Conservation (phyloP, 1,284 basidiomycete species). For the Apiotrichum veenhuisii region DNA sequence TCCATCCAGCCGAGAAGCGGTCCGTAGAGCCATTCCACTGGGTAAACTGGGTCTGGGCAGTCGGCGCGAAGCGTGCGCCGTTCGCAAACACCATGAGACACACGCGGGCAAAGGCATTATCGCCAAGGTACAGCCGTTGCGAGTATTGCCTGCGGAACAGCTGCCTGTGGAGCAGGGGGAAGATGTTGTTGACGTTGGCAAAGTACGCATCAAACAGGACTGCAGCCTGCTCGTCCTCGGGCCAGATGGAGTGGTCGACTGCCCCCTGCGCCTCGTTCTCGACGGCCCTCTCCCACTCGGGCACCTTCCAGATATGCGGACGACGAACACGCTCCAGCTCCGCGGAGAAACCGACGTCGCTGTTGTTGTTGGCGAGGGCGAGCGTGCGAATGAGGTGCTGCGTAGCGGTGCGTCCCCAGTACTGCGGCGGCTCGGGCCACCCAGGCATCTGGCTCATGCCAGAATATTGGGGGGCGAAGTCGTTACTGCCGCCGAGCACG, state of each 20-base stretch:
- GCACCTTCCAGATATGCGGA: conserved; percentile 38
- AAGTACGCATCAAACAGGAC: conserved; percentile 69
- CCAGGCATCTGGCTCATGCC: conserved; percentile 11
- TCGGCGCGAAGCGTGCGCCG: conserved; percentile 57
- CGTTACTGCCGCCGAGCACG: too few species aligned
- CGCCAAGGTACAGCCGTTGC: conserved; percentile 58
- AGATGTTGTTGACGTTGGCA: conserved; percentile 56
- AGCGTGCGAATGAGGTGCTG: conserved; percentile 62
- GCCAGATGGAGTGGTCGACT: conserved; percentile 41
- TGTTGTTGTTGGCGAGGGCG: conserved; percentile 54
- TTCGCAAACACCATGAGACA: conserved; percentile 70
- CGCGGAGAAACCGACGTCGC: conserved; percentile 18
- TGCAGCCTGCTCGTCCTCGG: conserved; percentile 57
- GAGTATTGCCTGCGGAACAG: conserved; percentile 62
- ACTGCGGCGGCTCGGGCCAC: conserved; percentile 50
- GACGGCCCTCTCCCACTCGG: conserved; percentile 44
- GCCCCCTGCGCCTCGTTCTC: conserved; percentile 28
- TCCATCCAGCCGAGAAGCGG: conserved; percentile 64
- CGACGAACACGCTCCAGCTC: conserved; percentile 28
- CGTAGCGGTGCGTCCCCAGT: conserved; percentile 68
- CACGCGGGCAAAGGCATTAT: conserved; percentile 60
- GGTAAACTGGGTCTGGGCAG: neutral
- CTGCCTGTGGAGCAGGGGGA: conserved; percentile 69
- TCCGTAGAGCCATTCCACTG: neutral
- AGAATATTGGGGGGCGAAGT: too few species aligned